Evolutionary conservation across 1,284 basidiomycete genomes (phyloP).

Genomic region (Malassezia vespertilionis): DNA sequence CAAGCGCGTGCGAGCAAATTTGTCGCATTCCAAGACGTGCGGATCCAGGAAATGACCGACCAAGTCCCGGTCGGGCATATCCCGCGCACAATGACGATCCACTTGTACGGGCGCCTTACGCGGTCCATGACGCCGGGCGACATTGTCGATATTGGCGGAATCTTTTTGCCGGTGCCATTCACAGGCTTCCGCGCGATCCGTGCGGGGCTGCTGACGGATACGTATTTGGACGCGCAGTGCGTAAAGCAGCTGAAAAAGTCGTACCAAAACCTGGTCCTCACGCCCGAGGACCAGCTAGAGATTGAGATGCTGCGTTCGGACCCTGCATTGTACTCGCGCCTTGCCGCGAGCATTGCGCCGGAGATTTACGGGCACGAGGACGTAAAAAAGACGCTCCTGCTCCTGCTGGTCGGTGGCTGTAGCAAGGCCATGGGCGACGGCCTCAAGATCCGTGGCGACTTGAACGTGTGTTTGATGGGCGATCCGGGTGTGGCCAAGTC

Average conservation of each 20-base stretch:
- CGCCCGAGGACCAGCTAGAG: conserved; percentile 65
- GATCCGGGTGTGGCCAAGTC: conserved; percentile 99
- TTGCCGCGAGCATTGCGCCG: conserved; percentile 72
- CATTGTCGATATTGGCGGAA: conserved; percentile 78
- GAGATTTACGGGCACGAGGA: conserved; percentile 98
- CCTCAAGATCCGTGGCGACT: conserved; percentile 95
- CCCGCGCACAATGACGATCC: conserved; percentile 91
- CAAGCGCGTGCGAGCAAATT: conserved; percentile 95
- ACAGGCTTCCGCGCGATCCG: conserved; percentile 77
- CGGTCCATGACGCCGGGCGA: conserved; percentile 90
- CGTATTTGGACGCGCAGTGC: conserved; percentile 84
- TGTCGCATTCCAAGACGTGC: conserved; percentile 95
- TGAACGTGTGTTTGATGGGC: conserved; percentile 97
- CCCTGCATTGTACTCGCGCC: conserved; percentile 66
- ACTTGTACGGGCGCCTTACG: conserved; percentile 79
- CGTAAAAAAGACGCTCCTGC: conserved; percentile 90
- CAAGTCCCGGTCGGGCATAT: conserved; percentile 99
- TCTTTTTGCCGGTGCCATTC: conserved; percentile 80
- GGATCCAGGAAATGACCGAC: conserved; percentile 99
- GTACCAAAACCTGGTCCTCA: conserved; percentile 85
- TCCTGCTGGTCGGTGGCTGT: conserved; percentile 88
- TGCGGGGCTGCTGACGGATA: conserved; percentile 90
- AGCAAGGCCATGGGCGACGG: conserved; percentile 90
- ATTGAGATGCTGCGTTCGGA: conserved; percentile 66
- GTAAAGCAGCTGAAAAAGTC: conserved; percentile 94